Evolutionary conservation across 2,329 filamentous ascomycete genomes (phyloP), one percentile per base, ranked within the genome.

Genomic region (Anthostomella pinea): DNA sequence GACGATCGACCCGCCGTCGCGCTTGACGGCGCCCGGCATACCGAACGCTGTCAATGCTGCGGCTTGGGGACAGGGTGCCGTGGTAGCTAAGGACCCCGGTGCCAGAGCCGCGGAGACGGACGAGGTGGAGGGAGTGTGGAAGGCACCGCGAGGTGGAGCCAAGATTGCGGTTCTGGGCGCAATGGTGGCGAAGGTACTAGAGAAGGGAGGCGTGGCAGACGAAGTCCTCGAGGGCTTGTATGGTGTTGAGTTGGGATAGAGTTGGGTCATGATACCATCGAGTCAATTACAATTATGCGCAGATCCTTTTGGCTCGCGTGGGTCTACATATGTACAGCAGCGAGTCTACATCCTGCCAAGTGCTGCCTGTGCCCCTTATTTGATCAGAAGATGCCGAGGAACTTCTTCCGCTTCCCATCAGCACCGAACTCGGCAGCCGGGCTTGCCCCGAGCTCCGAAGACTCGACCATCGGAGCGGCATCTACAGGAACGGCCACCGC

Each of bases 171-270:
- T 93, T 13, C 66, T 97, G 48, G 76, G 81, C 33, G 72, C 75
- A 35, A 86, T 96, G 66, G 79, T 94, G 42, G 79, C 83, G 59
- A 79, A 83, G 59, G 85, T 89, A 20, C 62, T 95, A 40, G 79
- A 85, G 57, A 79, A 75, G 52, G 85, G 85, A 1, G 88, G 89
- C 21, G 83, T 96, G 18, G 88, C 85, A 4, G 82, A 90, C 48
- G 91, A 96, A 62, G 85, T 96, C 5, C 70, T 97, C 57, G 80
- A 84, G 45, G 90, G 85, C 1, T 65, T 97, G 49, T 83, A 90
- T 44, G 79, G 75, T 13, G 86, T 93, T 28, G 84, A 89, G 44
- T 64, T 86, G 63, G 48, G 43, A 30, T 60, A 58, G 45, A 34
- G 15, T 16, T 28, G 27, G 14, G 14, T 39, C 34, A 52, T 43